phyloP scores from a whole-genome alignment of 352 stramenopile species.

The Globisporangium takayamanum region DNA sequence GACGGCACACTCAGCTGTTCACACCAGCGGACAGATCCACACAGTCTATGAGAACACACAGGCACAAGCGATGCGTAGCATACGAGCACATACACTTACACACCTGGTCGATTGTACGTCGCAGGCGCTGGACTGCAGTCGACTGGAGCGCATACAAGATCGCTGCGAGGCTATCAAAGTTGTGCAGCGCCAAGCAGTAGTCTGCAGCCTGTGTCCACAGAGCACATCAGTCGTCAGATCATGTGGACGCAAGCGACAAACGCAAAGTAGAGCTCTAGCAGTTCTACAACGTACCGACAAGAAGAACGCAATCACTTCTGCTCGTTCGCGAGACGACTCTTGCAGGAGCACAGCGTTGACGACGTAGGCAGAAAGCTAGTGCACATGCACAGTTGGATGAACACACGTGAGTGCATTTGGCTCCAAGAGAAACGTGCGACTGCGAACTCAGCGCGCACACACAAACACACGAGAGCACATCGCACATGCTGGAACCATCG shows the following conservation, averaged over 20 bases:
- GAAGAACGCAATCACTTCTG: constrained; percentile 75
- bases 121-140: constrained; percentile 77
- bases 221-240: background rate
- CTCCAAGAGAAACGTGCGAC: background rate
- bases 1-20: constrained; percentile 42
- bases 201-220: constrained; percentile 47
- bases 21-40: background rate
- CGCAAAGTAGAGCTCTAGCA: background rate
- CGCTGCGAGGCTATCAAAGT: constrained; percentile 77
- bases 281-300: constrained; percentile 34
- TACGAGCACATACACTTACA: constrained; percentile 3
- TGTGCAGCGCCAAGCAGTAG: constrained; percentile 61
- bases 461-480: constrained; percentile 8
- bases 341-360: constrained; percentile 76
- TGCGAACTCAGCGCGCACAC: background rate
- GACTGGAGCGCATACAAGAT: constrained; percentile 85
- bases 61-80: background rate
- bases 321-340: constrained; percentile 53
- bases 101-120: constrained; percentile 72
- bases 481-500: constrained; percentile 83
- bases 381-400: constrained; percentile 2
- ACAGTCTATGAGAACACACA: background rate
- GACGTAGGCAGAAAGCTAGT: constrained; percentile 72
- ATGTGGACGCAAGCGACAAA: background rate
- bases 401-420: background rate